phyloP scores from a whole-genome alignment of 139 green algal genomes.

The Bryopsis sp. region DNA sequence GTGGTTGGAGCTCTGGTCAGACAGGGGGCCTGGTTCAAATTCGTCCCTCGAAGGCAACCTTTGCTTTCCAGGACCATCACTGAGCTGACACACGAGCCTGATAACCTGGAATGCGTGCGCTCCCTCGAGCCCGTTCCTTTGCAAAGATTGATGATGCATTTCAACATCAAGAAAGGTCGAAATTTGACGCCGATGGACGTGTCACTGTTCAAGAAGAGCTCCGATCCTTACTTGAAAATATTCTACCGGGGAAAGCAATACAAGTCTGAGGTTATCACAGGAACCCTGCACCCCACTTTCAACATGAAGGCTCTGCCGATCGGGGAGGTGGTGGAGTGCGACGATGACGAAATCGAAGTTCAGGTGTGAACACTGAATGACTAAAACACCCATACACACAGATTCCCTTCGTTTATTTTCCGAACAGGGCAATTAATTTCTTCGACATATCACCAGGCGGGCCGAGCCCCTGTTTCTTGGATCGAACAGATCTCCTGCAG shows the following conservation, averaged over 20 bases:
- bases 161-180: neutral
- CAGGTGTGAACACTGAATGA: too few species aligned
- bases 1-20: neutral
- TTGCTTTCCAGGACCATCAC: constrained; percentile 8
- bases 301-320: neutral
- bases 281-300: constrained; percentile 1
- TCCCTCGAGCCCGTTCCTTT: neutral
- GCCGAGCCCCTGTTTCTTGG: too few species aligned
- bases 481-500: too few species aligned
- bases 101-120: neutral
- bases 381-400: too few species aligned
- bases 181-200: constrained; percentile 10
- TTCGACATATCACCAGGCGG: too few species aligned
- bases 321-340: neutral
- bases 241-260: neutral
- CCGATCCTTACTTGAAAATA: constrained; percentile 9
- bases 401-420: too few species aligned
- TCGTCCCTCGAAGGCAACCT: neutral
- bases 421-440: too few species aligned
- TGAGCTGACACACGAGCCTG: neutral
- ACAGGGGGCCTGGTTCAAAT: neutral
- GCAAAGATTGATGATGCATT: neutral
- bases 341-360: neutral
- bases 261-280: neutral
- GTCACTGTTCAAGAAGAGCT: neutral